Conservation (phyloP, 306 rosid genomes). For the Cucurbita moschata region DNA sequence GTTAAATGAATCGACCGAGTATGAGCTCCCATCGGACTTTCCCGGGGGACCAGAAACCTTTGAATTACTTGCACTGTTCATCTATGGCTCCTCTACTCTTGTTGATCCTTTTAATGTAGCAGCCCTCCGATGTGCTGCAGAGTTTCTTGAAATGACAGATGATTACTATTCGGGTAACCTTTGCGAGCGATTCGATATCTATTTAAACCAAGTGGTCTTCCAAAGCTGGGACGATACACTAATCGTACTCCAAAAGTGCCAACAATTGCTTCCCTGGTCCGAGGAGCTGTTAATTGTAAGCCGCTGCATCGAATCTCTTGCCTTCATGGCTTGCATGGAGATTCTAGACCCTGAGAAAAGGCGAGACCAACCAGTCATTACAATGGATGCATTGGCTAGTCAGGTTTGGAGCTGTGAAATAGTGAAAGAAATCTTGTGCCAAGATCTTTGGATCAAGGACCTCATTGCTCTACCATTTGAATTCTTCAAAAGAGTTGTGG, state of each 20-base stretch:
- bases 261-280: conserved; percentile 61
- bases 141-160: conserved; percentile 77
- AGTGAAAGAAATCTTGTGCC: conserved; percentile 34
- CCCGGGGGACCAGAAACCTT: conserved; percentile 82
- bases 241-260: conserved; percentile 69
- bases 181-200: conserved; percentile 61
- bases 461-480: conserved; percentile 60
- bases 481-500: conserved; percentile 60
- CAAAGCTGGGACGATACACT: conserved; percentile 89
- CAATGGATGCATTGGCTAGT: conserved; percentile 42
- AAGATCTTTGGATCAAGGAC: conserved; percentile 76
- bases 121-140: conserved; percentile 68
- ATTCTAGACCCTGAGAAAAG: conserved; percentile 67
- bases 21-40: conserved; percentile 55
- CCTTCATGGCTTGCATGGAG: conserved; percentile 99
- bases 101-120: conserved; percentile 72
- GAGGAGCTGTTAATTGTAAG: conserved; percentile 63
- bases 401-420: conserved; percentile 46
- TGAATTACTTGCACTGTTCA: conserved; percentile 59
- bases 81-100: conserved; percentile 62
- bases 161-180: conserved; percentile 49
- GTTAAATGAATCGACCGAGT: conserved; percentile 33
- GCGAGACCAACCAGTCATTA: conserved; percentile 45
- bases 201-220: conserved; percentile 65
- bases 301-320: conserved; percentile 78